Base-by-base conservation (phyloP, 331 rosid genomes). In the Prunus yedoensis region DNA sequence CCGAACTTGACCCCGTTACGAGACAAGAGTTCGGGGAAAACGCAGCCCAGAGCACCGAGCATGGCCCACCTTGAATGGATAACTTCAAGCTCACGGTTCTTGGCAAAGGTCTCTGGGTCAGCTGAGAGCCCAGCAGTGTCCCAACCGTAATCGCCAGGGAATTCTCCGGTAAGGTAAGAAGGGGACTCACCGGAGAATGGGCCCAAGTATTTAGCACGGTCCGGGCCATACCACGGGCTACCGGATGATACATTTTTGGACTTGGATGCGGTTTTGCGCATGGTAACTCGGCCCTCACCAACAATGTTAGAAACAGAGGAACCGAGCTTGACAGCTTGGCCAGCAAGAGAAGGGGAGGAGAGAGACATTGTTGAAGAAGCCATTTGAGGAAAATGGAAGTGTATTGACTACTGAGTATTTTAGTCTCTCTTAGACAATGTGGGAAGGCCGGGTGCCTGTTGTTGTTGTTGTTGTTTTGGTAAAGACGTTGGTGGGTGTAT, bases 61-160 rank as follows among this genome's bases (percentile, higher is more conserved):
- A 38, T 38, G 43, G 43, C 43, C 43, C 43, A 38, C 7, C 43
- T 38, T 38, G 9, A 38, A 7, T 38, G 43, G 43, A 38, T 38
- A 7, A 38, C 43, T 1, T 38, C 9, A 38, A 38, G 43, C 43
- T 38, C 43, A 7, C 43, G 43, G 43, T 38, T 38, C 43, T 38
- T 38, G 41, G 82, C 74, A 28, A 72, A 79, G 68, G 82, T 73
- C 68, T 79, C 82, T 4, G 79, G 83, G 9, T 79, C 76, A 0
- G 79, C 79, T 1, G 67, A 79, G 10, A 74, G 76, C 6, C 83
- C 79, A 23, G 79, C 76, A 21, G 79, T 80, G 71, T 68, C 83
- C 83, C 79, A 80, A n/a, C 83, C 83, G 20, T 79, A 79, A 59
- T 79, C 79, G 4, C 83, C 83, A 0, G 71, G 83, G 28, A 79